phyloP scores from a whole-genome alignment of 1,284 basidiomycete species.

The Microstroma glucosiphilum region DNA sequence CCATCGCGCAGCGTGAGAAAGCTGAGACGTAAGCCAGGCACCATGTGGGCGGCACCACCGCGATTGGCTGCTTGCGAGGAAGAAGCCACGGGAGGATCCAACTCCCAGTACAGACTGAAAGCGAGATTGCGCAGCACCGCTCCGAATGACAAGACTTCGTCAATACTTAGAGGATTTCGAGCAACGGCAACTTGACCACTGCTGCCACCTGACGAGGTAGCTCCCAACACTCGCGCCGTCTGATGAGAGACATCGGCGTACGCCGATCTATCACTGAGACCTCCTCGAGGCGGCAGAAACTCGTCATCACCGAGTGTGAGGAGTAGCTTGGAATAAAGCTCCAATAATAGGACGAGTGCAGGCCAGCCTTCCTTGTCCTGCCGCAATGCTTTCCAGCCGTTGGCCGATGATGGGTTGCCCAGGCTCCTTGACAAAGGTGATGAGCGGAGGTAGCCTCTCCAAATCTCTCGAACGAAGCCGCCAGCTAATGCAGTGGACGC shows the following conservation, averaged over 20 bases:
- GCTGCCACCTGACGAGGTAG: constrained; percentile 16
- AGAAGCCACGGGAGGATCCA: constrained; percentile 36
- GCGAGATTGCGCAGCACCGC: constrained; percentile 69
- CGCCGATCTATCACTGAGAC: background rate
- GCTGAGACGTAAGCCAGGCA: constrained; percentile 4
- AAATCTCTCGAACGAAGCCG: constrained; percentile 42
- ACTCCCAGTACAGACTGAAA: constrained; percentile 73
- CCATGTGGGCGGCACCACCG: background rate
- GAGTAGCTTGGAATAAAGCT: constrained; percentile 77
- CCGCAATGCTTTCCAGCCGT: constrained; percentile 11
- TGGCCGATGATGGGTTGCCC: background rate
- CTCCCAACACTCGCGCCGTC: constrained; percentile 12
- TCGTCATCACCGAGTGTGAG: constrained; percentile 94
- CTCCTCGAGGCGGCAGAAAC: constrained; percentile 63
- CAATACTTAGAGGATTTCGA: constrained; percentile 71
- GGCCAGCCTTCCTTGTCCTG: constrained; percentile 49
- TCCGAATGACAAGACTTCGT: constrained; percentile 69
- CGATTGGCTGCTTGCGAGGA: background rate
- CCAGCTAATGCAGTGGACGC: constrained; percentile 13
- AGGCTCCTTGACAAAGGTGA: constrained; percentile 27
- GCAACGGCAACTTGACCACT: constrained; percentile 10
- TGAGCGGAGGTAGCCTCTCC: constrained; percentile 43
- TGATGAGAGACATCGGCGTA: constrained; percentile 20
- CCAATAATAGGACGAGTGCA: constrained; percentile 70
- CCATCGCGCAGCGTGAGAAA: constrained; percentile 27